These are phyloP conservation scores for Sungouiozyma ichnusensis DNA, from an alignment of 805 yeast species.

Conservation along the genomic window DNA sequence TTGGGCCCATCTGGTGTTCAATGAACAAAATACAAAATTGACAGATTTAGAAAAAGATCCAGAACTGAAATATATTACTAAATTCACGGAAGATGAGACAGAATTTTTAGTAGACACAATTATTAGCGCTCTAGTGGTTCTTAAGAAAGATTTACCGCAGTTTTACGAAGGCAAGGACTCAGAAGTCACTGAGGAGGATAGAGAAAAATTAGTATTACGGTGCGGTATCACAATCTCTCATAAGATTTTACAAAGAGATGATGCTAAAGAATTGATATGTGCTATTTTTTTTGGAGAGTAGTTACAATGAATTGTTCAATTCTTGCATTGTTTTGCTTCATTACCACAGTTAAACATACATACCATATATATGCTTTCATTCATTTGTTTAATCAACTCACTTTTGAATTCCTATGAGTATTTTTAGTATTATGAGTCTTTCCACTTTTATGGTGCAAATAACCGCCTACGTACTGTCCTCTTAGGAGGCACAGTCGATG, in stretches of 20 bases:
- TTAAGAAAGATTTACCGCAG: conserved; percentile 31
- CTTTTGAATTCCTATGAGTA: background rate
- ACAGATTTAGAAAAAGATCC: conserved; percentile 11
- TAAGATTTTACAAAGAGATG: conserved; percentile 36
- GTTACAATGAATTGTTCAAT: background rate
- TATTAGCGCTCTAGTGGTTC: conserved; percentile 43
- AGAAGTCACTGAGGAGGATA: conserved; percentile 29
- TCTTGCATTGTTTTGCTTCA: background rate
- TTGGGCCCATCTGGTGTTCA: conserved; percentile 61
- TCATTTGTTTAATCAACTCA: background rate
- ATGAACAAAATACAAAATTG: conserved; percentile 19
- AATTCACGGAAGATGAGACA: conserved; percentile 36
- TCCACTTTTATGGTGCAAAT: conserved; percentile 25
- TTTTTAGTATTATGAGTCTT: too few relatives aligned
- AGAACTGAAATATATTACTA: conserved; percentile 12
- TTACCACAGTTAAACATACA: background rate
- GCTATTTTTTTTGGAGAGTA: conserved; percentile 69
- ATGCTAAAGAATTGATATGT: conserved; percentile 40
- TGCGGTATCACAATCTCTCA: conserved; percentile 52
- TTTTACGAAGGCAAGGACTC: conserved; percentile 27
- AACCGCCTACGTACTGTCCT: conserved; percentile 28
- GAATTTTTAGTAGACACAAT: conserved; percentile 39
- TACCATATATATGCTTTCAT: too few relatives aligned
- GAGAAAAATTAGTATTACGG: conserved; percentile 39
- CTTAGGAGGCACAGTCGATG: conserved; percentile 14